Conservation (phyloP, 169 alveolate genomes). For the Plasmodium falciparum region DNA sequence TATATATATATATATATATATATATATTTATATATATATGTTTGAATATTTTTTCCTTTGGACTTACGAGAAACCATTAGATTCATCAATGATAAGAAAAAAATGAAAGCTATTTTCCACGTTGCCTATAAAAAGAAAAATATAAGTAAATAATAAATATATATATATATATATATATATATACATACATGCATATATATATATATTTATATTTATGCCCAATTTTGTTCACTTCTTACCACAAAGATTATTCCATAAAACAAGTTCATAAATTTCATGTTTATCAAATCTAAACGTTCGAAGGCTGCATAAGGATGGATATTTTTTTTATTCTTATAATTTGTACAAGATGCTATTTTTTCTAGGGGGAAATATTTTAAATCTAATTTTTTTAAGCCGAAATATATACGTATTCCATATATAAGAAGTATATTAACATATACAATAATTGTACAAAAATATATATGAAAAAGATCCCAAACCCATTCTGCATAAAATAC, state of each 20-base stretch:
- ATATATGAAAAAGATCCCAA: conserved; percentile 63
- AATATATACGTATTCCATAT: conserved; percentile 5
- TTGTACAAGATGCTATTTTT: conserved; percentile 1
- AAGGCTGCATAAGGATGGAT: conserved; percentile 47
- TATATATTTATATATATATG: neutral
- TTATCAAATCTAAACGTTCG: conserved; percentile 37
- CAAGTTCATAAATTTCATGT: conserved; percentile 21
- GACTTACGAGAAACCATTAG: neutral
- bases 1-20: neutral
- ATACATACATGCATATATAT: neutral
- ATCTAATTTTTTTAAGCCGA: conserved; percentile 22
- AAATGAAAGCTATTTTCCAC: conserved; percentile 8
- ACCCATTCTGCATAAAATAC: conserved; percentile 20
- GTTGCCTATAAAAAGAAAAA: conserved; percentile 27
- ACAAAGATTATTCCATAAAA: conserved; percentile 40
- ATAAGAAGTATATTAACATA: conserved; percentile 4
- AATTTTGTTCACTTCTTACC: conserved; percentile 19
- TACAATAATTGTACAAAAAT: conserved; percentile 12
- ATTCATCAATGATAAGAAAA: neutral
- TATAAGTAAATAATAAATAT: neutral
- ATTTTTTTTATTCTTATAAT: conserved; percentile 18
- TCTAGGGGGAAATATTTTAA: conserved; percentile 33
- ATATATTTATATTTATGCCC: neutral
- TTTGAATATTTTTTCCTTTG: neutral
- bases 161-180: neutral